Conservation (phyloP, 2,329 filamentous ascomycete genomes). For the Colletotrichum sansevieriae region DNA sequence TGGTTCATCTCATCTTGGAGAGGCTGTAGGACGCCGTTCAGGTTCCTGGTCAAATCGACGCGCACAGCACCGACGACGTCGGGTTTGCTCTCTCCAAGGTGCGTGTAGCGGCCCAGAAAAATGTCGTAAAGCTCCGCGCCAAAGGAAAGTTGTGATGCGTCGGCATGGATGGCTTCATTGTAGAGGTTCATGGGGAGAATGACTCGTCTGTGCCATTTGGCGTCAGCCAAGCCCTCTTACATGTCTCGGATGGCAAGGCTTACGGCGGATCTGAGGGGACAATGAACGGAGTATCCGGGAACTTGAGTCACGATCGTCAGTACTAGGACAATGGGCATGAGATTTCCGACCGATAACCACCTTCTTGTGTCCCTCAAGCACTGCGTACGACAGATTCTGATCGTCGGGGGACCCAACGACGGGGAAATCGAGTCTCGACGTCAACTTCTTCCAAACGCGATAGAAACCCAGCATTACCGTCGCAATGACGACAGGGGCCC, state of each 20-base stretch:
- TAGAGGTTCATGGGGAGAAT: conserved; percentile 36
- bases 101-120: conserved; percentile 41
- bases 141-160: conserved; percentile 30
- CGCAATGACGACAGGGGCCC: conserved; percentile 2
- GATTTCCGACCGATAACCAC: not conserved
- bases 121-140: conserved; percentile 37
- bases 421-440: conserved; percentile 13
- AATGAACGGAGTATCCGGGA: conserved; percentile 33
- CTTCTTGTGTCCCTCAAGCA: conserved; percentile 24
- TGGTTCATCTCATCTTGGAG: conserved; percentile 37
- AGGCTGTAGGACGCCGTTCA: conserved; percentile 14
- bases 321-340: not conserved
- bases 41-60: conserved; percentile 29
- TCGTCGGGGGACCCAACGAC: conserved; percentile 22
- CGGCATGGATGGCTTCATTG: conserved; percentile 33
- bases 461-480: not conserved
- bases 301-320: not conserved
- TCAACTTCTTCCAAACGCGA: conserved; percentile 22
- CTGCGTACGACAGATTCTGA: conserved; percentile 14
- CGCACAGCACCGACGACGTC: conserved; percentile 30
- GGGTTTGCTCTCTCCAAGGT: conserved; percentile 28
- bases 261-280: conserved; percentile 24
- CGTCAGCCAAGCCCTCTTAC: not conserved
- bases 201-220: conserved; percentile 6
- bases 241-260: not conserved